These are phyloP conservation scores for Picea glauca DNA, from an alignment of 75 land plant species.

Conservation along the genomic window DNA sequence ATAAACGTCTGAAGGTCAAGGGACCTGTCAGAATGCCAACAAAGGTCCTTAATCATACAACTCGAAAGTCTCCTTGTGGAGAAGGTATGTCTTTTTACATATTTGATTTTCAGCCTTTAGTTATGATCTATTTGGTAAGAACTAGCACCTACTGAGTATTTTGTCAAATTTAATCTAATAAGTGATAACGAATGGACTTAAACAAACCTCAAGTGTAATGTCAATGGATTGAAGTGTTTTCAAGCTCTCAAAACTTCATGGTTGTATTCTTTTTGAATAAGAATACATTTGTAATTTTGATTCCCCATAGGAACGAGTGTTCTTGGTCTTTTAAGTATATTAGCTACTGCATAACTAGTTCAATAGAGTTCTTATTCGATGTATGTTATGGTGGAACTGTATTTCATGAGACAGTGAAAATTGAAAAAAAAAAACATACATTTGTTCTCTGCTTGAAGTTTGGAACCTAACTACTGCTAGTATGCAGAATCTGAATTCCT, in stretches of 20 bases:
- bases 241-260: background rate
- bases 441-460: no score
- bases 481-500: no score
- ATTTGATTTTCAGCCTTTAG: background rate
- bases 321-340: background rate
- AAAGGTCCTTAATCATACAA: conserved; percentile 41
- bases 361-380: background rate
- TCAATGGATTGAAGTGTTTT: no score
- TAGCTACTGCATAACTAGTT: background rate
- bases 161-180: background rate
- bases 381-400: no score
- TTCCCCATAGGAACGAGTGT: background rate
- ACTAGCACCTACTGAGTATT: background rate
- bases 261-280: background rate
- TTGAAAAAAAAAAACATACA: no score
- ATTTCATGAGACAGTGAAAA: background rate
- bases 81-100: conserved; percentile 26
- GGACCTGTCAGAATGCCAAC: conserved; percentile 53
- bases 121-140: no score
- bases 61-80: conserved; percentile 56
- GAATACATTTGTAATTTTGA: background rate
- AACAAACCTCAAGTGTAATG: background rate
- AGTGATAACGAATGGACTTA: background rate
- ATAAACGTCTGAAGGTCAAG: conserved; percentile 35
- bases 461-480: no score